Evolutionary conservation across 2,329 filamentous ascomycete species (phyloP), one percentile per base, ranked within the genome.

Genomic region (Daldinia sp.): DNA sequence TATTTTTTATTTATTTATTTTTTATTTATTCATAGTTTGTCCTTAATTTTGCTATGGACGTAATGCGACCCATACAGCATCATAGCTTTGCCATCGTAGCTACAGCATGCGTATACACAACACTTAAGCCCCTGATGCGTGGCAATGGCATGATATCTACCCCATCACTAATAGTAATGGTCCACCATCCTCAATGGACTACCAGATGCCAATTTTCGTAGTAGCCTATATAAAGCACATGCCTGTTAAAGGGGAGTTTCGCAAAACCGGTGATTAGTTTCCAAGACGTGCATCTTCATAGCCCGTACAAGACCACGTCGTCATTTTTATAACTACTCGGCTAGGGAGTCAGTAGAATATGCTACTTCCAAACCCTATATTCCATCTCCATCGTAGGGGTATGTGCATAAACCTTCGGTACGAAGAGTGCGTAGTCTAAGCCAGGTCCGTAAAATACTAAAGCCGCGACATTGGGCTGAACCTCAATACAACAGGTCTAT

Each of bases 401-500:
- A n/a, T 50, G 39, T 18, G 51, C 39, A 48, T 33, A 39, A 55
- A 15, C 4, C 23, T 53, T 12, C 15, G 23, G 9, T 44, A 30
- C 26, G 28, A 50, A 33, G 20, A 13, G 4, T 18, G n/a, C 20
- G 37, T 23, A 35, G 37, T 33, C 28, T 15, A 51, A 65, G 15
- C 1, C n/a, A 50, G 13, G 26, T 26, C 26, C 28, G 30, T 15
- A 55, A 41, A 55, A 63, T 35, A 37, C 28, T 37, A 20, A 55
- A 23, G n/a, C 35, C 41, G 18, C 39, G 46, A 46, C 39, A 6
- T 44, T 12, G 9, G 9, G 53, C n/a, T 33, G 39, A 23, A 57
- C 60, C 71, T 71, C 69, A 75, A 63, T 77, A 76, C 69, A 78
- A 72, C 68, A 76, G 73, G 42, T 78, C 77, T 51, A 79, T 77